A percentile compares a stretch with the other conserved stretches of the same genome.
These are phyloP conservation scores for Kodamaea lidongshanica DNA, from an alignment of 805 yeast genomes.

Conservation along the genomic window DNA sequence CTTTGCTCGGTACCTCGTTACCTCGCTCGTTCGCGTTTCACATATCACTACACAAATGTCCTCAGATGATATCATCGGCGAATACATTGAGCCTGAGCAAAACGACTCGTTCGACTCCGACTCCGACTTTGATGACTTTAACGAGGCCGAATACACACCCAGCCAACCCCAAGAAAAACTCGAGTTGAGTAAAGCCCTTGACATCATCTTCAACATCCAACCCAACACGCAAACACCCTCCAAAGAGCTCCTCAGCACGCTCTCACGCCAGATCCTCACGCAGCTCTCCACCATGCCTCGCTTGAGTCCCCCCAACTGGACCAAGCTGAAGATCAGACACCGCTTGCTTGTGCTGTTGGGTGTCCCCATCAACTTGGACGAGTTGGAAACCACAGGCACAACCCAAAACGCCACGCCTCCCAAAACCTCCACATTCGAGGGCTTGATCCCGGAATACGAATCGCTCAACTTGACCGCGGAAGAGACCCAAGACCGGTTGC, in stretches of 20 bases:
- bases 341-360: conserved; percentile 60
- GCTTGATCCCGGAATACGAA: conserved; percentile 33
- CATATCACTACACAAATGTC: no score
- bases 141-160: conserved; percentile 5
- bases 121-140: conserved; percentile 9
- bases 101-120: not conserved
- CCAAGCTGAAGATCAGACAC: conserved; percentile 56
- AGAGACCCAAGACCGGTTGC: conserved; percentile 19
- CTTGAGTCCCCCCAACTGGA: conserved; percentile 63
- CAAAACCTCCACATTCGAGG: not conserved
- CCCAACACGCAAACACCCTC: no score
- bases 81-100: no score
- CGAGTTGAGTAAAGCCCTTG: no score
- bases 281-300: conserved; percentile 45
- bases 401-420: not conserved
- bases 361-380: conserved; percentile 67
- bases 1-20: no score
- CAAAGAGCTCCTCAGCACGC: no score
- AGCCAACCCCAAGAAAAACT: not conserved
- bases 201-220: no score
- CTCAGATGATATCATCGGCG: no score
- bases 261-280: conserved; percentile 36
- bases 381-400: conserved; percentile 18
- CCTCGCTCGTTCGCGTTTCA: no score
- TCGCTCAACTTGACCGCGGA: conserved; percentile 25